Evolutionary conservation across 768 basidiomycete genomes (phyloP).

Genomic region (Lentinula sp.): DNA sequence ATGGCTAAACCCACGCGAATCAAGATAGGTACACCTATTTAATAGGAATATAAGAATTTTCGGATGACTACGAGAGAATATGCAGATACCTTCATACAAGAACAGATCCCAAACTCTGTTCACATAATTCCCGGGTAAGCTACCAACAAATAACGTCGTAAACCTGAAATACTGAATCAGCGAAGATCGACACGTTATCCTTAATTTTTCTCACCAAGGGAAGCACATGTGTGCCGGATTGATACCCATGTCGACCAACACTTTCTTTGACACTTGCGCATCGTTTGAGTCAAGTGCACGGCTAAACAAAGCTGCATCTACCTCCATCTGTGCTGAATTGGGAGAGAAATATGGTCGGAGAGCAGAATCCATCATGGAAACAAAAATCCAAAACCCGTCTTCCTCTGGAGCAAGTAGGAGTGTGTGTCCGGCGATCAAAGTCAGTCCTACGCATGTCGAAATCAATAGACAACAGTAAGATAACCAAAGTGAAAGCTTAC

Average conservation of each 20-base stretch:
- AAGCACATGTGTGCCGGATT: conserved; percentile 50
- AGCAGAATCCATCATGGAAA: conserved; percentile 80
- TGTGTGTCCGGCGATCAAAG: conserved; percentile 66
- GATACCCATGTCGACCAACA: conserved; percentile 62
- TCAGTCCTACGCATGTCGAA: conserved; percentile 42
- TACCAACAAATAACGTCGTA: conserved; percentile 61
- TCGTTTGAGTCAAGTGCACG: conserved; percentile 66
- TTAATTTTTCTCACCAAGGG: conserved; percentile 42
- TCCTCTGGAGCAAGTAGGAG: conserved; percentile 76
- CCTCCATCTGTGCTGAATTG: conserved; percentile 58
- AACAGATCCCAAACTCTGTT: conserved; percentile 82
- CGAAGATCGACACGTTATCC: conserved; percentile 10
- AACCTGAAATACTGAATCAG: conserved; percentile 43
- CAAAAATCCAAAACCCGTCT: conserved; percentile 88
- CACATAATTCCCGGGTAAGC: conserved; percentile 57
- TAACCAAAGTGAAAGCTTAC: conserved; percentile 28
- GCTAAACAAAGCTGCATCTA: conserved; percentile 68
- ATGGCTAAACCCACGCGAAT: conserved; percentile 71
- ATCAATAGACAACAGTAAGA: conserved; percentile 4
- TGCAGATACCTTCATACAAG: conserved; percentile 62
- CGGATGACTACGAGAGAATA: background rate
- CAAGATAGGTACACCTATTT: conserved; percentile 64
- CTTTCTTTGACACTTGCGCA: conserved; percentile 50
- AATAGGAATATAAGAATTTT: background rate
- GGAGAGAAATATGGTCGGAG: conserved; percentile 73